Evolutionary conservation across 352 stramenopile species (phyloP).

Genomic region (Peronospora farinosa): DNA sequence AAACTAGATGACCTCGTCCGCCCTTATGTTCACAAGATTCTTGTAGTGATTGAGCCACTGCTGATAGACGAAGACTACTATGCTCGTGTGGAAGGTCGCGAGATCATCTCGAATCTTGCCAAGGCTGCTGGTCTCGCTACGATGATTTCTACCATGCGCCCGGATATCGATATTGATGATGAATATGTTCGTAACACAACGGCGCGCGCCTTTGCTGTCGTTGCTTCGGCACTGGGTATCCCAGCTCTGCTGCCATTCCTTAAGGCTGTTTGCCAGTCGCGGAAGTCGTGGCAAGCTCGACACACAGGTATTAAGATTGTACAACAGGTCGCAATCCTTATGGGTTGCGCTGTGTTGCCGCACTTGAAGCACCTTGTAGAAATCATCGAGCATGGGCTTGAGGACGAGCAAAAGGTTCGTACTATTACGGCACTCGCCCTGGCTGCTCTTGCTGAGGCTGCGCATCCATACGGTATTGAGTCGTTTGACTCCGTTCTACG

Average conservation of each 20-base stretch:
- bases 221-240: slow-evolving; percentile 98
- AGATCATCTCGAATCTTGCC: slow-evolving; percentile 99
- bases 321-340: slow-evolving; percentile 97
- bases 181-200: slow-evolving; percentile 99
- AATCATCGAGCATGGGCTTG: slow-evolving; percentile 96
- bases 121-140: slow-evolving; percentile 97
- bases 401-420: slow-evolving; percentile 97
- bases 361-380: slow-evolving; percentile 97
- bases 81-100: slow-evolving; percentile 95
- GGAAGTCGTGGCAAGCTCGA: slow-evolving; percentile 97
- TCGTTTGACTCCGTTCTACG: slow-evolving; percentile 98
- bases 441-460: slow-evolving; percentile 95
- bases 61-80: slow-evolving; percentile 99
- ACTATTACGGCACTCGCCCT: slow-evolving; percentile 98
- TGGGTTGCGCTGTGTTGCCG: slow-evolving; percentile 97
- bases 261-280: slow-evolving; percentile 97
- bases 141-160: slow-evolving; percentile 99
- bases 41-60: slow-evolving; percentile 98
- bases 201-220: slow-evolving; percentile 96
- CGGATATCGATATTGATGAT: slow-evolving; percentile 98
- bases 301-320: slow-evolving; percentile 99
- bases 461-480: slow-evolving; percentile 99
- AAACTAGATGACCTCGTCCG: slow-evolving; percentile 98
- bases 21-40: slow-evolving; percentile 98
- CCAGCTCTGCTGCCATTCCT: slow-evolving; percentile 96